phyloP scores from a whole-genome alignment of 2,329 filamentous ascomycete species.

The Fusarium pseudoanthophilum region DNA sequence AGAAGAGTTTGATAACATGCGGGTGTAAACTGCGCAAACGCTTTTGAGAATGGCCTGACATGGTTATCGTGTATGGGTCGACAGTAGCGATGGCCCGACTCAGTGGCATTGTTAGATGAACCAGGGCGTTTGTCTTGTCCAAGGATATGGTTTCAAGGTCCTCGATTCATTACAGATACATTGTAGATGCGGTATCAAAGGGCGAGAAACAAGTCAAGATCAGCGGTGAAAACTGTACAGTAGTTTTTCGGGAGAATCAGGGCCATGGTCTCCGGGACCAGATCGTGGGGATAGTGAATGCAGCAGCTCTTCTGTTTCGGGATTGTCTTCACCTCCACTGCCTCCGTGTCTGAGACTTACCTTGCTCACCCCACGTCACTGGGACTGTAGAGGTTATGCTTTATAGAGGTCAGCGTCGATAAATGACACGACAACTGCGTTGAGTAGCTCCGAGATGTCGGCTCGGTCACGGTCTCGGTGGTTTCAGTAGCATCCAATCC shows the following conservation, averaged over 20 bases:
- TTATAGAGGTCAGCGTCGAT: not conserved
- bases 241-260: slow-evolving; percentile 40
- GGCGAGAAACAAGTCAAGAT: slow-evolving; percentile 4
- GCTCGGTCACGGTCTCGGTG: slow-evolving; percentile 37
- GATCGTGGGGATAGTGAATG: slow-evolving; percentile 10
- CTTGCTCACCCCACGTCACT: not conserved
- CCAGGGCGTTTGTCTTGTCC: not conserved
- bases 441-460: slow-evolving; percentile 27
- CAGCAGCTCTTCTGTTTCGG: not conserved
- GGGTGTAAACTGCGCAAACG: no score
- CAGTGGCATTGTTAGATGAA: not conserved
- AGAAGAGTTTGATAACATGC: not conserved
- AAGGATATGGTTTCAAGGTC: not conserved
- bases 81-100: not conserved
- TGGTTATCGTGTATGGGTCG: not conserved
- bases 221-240: slow-evolving; percentile 38
- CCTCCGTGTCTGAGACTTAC: not conserved
- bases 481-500: slow-evolving; percentile 18
- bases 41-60: not conserved
- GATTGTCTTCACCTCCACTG: not conserved
- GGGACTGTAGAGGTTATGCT: not conserved
- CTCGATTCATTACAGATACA: not conserved
- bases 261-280: slow-evolving; percentile 11
- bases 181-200: not conserved
- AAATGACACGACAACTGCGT: slow-evolving; percentile 21